Base-by-base conservation (phyloP, 768 basidiomycete genomes). In the Pleurotus tuber-regium region DNA sequence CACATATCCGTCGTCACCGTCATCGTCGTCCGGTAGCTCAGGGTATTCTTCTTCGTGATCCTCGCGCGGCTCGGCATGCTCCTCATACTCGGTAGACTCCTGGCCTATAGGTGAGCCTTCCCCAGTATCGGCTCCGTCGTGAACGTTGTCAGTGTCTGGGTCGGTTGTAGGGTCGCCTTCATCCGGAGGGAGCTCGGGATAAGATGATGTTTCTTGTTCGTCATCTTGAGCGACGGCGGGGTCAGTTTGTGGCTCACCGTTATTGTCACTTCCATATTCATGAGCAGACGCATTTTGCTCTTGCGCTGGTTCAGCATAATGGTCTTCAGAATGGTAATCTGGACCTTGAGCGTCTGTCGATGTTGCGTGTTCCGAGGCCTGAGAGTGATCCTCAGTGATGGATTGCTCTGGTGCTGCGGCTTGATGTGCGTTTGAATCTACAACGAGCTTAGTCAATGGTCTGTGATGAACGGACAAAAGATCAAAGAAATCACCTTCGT, bases 21-120 rank as follows among this genome's bases (percentile, higher is more conserved):
- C 55, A 9, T 55, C 59, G 12, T 57, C 51, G 25, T 52, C 55
- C 12, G 55, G 52, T 28, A 48, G 46, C 19, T 48, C 46, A 16
- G 46, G 46, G 23, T 48, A 48, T 19, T 48, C 43, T 19, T 44
- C 29, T 33, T 48, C 46, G 23, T 31, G 23, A 12, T 35, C 46
- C 31, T 48, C 46, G 11, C 10, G 35, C 12, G 42, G 16, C 23
- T 6, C 42, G 2, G 6, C 26, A 29, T 41, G 36, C 35, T 51
- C 41, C 25, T 42, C 39, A 23, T 50, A 43, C 9, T 42, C 25
- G 10, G 25, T 42, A 19, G 42, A 35, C 40, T 51, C 54, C 26
- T 30, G 43, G 6, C 24, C 43, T 1, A 44, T 14, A 25, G 21
- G 12, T 24, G 36, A 33, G 1, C 40, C 52, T 21, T 50, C 49